Evolutionary conservation across 495 filamentous ascomycete genomes (phyloP).

Genomic region (Collariella sp.): DNA sequence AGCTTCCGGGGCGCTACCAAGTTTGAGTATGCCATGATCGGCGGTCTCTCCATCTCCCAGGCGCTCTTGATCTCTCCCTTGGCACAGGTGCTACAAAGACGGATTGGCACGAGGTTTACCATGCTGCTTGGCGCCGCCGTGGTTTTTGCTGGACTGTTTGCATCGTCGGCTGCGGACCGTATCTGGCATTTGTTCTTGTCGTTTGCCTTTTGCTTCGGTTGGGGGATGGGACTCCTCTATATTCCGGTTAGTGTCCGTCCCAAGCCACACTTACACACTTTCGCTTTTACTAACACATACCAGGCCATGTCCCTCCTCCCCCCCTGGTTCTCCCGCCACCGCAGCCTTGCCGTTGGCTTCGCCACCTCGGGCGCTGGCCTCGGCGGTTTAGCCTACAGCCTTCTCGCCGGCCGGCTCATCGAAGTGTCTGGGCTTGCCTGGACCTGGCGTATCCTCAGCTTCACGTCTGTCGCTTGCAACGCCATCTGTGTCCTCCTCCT

Average conservation of each 20-base stretch:
- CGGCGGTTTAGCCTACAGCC: slow-evolving; percentile 51
- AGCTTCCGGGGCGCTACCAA: slow-evolving; percentile 49
- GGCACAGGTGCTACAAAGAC: slow-evolving; percentile 45
- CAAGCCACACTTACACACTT: background rate
- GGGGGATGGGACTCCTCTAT: slow-evolving; percentile 66
- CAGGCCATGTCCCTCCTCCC: slow-evolving; percentile 50
- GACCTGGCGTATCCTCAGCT: slow-evolving; percentile 53
- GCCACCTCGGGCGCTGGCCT: slow-evolving; percentile 56
- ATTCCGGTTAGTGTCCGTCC: slow-evolving; percentile 35
- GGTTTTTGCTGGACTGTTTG: slow-evolving; percentile 45
- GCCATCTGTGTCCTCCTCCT: slow-evolving; percentile 46
- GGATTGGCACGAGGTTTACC: slow-evolving; percentile 42
- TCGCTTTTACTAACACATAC: background rate
- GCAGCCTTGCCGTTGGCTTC: slow-evolving; percentile 60
- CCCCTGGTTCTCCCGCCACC: slow-evolving; percentile 60
- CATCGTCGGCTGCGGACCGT: slow-evolving; percentile 47
- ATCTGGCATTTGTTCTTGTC: slow-evolving; percentile 63
- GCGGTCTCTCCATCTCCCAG: slow-evolving; percentile 56
- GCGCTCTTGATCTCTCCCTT: slow-evolving; percentile 51
- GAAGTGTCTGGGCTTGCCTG: slow-evolving; percentile 43
- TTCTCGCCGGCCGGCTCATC: slow-evolving; percentile 47
- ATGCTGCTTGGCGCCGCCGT: slow-evolving; percentile 49
- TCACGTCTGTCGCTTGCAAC: slow-evolving; percentile 45
- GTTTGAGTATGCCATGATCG: slow-evolving; percentile 57
- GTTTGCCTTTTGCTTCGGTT: slow-evolving; percentile 63